Percentiles rank a stretch among this genome's conserved stretches.
phyloP scores from a whole-genome alignment of 495 filamentous ascomycete genomes.

The Penicillium silybi region DNA sequence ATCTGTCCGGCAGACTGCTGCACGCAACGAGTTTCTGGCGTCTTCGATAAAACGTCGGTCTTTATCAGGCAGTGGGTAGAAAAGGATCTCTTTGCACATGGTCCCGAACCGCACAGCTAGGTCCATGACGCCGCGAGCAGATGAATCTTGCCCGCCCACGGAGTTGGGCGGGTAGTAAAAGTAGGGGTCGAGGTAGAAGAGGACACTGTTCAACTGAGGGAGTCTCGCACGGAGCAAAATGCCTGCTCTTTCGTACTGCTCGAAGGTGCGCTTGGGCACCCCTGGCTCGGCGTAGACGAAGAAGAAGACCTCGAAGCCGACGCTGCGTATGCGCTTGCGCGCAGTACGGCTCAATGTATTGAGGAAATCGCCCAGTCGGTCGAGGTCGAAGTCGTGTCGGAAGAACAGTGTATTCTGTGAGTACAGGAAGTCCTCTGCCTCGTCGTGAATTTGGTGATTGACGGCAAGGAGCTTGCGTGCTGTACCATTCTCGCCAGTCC shows the following conservation, averaged over 20 bases:
- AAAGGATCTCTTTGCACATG: constrained; percentile 26
- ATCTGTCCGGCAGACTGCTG: constrained; percentile 13
- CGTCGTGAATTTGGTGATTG: constrained; percentile 41
- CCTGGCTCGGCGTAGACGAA: constrained; percentile 37
- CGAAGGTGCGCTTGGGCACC: constrained; percentile 34
- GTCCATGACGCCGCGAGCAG: constrained; percentile 30
- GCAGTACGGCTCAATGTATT: constrained; percentile 34
- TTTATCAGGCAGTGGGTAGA: constrained; percentile 27
- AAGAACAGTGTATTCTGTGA: constrained; percentile 40
- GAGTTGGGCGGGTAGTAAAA: constrained; percentile 33
- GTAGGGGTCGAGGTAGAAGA: constrained; percentile 37
- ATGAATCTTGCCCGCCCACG: constrained; percentile 27
- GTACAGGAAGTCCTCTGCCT: constrained; percentile 40
- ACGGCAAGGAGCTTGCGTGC: constrained; percentile 27
- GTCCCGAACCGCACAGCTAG: constrained; percentile 30
- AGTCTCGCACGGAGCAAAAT: constrained; percentile 22
- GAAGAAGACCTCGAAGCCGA: constrained; percentile 41
- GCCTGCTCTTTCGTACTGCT: constrained; percentile 30
- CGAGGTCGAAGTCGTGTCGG: constrained; percentile 38
- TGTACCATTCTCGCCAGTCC: constrained; percentile 32
- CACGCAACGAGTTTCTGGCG: constrained; percentile 20
- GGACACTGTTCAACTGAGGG: constrained; percentile 22
- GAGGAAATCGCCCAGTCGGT: constrained; percentile 33
- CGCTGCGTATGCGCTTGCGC: constrained; percentile 31
- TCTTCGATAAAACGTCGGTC: constrained; percentile 27